These are phyloP conservation scores for Pelargonium hybrid DNA, from an alignment of 441 rosid genomes.

Conservation along the genomic window DNA sequence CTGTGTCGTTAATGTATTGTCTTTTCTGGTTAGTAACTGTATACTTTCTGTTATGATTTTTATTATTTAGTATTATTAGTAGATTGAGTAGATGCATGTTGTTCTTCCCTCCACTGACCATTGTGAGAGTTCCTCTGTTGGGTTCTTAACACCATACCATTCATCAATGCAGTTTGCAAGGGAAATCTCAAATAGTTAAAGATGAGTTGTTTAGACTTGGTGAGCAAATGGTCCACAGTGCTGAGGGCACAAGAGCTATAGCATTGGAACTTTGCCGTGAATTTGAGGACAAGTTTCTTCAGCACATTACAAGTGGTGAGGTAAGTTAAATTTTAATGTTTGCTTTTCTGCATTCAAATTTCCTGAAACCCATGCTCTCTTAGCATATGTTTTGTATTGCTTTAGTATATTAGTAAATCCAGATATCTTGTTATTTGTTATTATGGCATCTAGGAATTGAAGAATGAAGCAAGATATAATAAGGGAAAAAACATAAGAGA, in stretches of 20 bases:
- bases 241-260: constrained; percentile 90
- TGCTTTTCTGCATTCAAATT: not conserved
- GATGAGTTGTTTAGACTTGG: constrained; percentile 82
- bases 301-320: constrained; percentile 75
- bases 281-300: constrained; percentile 91
- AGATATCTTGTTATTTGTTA: not conserved
- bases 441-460: not conserved
- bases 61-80: too few relatives aligned
- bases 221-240: constrained; percentile 62
- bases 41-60: too few relatives aligned
- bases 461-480: not conserved
- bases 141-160: not conserved
- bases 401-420: not conserved
- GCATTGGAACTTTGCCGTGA: constrained; percentile 98
- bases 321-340: constrained; percentile 27
- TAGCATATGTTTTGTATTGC: not conserved
- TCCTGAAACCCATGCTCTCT: not conserved
- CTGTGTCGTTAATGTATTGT: too few relatives aligned
- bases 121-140: not conserved
- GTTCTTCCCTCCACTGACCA: not conserved
- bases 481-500: not conserved
- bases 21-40: too few relatives aligned
- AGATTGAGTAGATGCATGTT: not conserved
- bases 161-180: constrained; percentile 56
- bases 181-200: constrained; percentile 73